phyloP scores from a whole-genome alignment of 495 filamentous ascomycete species.

The Acidiella bohemica region DNA sequence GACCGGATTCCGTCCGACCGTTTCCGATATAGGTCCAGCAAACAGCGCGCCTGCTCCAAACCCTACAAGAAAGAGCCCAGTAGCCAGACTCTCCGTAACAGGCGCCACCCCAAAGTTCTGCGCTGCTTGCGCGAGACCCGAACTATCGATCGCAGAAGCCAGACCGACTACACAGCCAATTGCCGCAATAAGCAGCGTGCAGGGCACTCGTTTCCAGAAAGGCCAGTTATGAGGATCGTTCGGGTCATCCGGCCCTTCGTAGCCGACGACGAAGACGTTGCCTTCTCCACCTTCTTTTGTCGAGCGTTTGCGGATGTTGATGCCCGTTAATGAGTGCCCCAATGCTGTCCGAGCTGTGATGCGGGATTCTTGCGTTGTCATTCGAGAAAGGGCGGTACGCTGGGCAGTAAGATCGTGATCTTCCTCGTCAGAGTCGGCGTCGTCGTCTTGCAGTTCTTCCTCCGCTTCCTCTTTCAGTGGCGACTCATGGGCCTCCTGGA shows the following conservation, averaged over 20 bases:
- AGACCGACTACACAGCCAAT: conserved; percentile 39
- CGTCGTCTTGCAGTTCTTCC: conserved; percentile 16
- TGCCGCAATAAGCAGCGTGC: conserved; percentile 39
- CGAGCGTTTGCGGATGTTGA: conserved; percentile 28
- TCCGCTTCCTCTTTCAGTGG: conserved; percentile 5
- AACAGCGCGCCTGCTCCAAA: conserved; percentile 44
- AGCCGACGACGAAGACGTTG: conserved; percentile 46
- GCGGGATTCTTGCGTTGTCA: conserved; percentile 17
- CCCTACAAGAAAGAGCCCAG: conserved; percentile 46
- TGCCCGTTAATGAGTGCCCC: conserved; percentile 28
- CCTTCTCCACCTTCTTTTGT: conserved; percentile 24
- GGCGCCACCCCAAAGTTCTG: conserved; percentile 38
- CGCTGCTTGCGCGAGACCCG: conserved; percentile 32
- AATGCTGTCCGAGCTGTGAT: conserved; percentile 27
- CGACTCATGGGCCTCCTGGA: no score
- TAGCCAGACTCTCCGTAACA: conserved; percentile 40
- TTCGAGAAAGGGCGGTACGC: conserved; percentile 10
- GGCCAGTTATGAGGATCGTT: conserved; percentile 46
- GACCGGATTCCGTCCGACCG: conserved; percentile 43
- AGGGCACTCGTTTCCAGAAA: conserved; percentile 26
- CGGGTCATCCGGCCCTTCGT: conserved; percentile 39
- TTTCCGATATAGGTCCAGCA: conserved; percentile 44
- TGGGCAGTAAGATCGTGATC: conserved; percentile 9
- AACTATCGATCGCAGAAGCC: conserved; percentile 41
- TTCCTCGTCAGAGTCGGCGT: conserved; percentile 12